These are phyloP conservation scores for Podila minutissima DNA, from an alignment of 192 early-diverging fungal genomes.

Conservation along the genomic window DNA sequence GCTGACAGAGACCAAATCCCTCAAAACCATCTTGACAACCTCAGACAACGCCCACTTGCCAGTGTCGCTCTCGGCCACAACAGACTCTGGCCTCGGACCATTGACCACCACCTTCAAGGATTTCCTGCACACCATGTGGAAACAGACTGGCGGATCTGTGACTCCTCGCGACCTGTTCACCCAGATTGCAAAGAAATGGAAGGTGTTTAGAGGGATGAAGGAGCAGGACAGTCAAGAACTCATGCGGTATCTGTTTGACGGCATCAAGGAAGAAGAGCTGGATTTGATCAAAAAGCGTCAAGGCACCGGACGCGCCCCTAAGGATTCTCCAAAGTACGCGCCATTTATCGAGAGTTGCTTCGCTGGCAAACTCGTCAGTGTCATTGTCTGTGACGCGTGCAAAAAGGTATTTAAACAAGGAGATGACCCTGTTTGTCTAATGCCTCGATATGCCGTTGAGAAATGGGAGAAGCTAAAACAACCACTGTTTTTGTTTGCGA, in stretches of 20 bases:
- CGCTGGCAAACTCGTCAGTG: constrained; percentile 69
- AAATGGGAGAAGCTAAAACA: neutral
- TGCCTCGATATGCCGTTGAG: neutral
- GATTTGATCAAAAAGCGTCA: constrained; percentile 17
- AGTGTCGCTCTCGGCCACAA: constrained; percentile 11
- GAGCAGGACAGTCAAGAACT: constrained; percentile 84
- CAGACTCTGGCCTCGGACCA: constrained; percentile 16
- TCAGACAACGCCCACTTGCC: neutral
- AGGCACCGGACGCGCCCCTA: neutral
- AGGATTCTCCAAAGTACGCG: constrained; percentile 6
- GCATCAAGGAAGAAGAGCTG: constrained; percentile 65
- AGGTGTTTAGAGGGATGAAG: constrained; percentile 62
- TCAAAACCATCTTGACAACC: constrained; percentile 1
- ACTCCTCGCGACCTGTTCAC: constrained; percentile 67
- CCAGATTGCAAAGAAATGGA: constrained; percentile 64
- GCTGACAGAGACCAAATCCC: constrained; percentile 13
- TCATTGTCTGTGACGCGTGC: constrained; percentile 75
- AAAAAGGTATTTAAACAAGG: constrained; percentile 46
- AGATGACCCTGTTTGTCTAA: neutral
- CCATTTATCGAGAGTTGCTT: constrained; percentile 76
- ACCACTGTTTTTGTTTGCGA: neutral
- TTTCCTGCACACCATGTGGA: constrained; percentile 52
- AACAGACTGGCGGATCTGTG: constrained; percentile 47
- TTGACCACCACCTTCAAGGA: constrained; percentile 45
- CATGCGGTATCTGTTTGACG: constrained; percentile 71